A percentile compares a stretch with the other conserved stretches of the same genome.
These are phyloP conservation scores for Hirschioporus abietinus DNA, from an alignment of 768 basidiomycete genomes.

Conservation along the genomic window DNA sequence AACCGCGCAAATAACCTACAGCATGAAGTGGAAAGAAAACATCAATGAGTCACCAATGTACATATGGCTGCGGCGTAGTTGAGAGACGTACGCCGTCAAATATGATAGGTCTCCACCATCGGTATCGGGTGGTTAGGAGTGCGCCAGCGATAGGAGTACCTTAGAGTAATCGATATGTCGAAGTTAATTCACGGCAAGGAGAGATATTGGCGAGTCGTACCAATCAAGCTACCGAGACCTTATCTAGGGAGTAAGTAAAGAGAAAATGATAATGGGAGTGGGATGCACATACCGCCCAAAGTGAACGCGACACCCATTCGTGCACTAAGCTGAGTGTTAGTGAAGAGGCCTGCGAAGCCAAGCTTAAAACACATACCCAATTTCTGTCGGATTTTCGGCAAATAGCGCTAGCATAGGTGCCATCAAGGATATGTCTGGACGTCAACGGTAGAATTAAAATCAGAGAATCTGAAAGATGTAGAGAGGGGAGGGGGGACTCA, in stretches of 20 bases:
- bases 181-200: not conserved
- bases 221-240: conserved; percentile 3
- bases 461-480: not conserved
- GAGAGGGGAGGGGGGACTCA: conserved; percentile 4
- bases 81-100: conserved; percentile 38
- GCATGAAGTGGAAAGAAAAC: not conserved
- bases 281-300: not conserved
- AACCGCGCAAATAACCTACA: not conserved
- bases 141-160: conserved; percentile 57
- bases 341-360: not conserved
- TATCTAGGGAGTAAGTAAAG: not conserved
- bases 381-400: conserved; percentile 1
- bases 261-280: not conserved
- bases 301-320: conserved; percentile 6
- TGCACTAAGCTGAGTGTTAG: not conserved
- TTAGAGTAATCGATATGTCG: conserved; percentile 12
- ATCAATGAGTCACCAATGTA: not conserved
- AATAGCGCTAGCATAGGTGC: not conserved
- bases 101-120: conserved; percentile 56
- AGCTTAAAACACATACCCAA: not conserved
- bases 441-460: not conserved
- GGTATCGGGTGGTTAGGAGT: conserved; percentile 41
- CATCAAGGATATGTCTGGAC: conserved; percentile 1
- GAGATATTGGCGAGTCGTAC: not conserved
- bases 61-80: not conserved